These are phyloP conservation scores for Prunus armeniaca DNA, from an alignment of 306 rosid genomes.

Conservation along the genomic window DNA sequence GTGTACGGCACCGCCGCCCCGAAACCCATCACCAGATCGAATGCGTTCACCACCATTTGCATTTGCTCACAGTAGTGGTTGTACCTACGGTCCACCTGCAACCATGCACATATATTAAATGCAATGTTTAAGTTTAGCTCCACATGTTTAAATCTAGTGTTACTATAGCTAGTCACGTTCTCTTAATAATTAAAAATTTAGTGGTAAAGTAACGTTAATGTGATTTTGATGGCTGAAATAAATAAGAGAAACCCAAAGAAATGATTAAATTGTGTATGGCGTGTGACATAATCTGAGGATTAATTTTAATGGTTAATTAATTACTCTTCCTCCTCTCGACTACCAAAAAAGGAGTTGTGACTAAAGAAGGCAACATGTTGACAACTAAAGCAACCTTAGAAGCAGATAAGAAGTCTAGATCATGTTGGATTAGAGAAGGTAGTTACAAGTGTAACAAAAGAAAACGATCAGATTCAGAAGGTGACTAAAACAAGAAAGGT, in stretches of 20 bases:
- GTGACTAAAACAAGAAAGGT: slow-evolving; percentile 20
- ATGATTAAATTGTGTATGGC: background rate
- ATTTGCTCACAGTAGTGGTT: slow-evolving; percentile 91
- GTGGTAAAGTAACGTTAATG: background rate
- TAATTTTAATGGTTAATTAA: background rate
- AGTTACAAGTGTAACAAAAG: slow-evolving; percentile 14
- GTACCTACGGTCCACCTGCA: slow-evolving; percentile 92
- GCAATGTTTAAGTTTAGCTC: background rate
- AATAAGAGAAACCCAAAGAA: background rate
- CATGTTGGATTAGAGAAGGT: slow-evolving; percentile 15
- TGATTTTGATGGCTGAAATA: background rate
- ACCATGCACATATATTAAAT: slow-evolving; percentile 6
- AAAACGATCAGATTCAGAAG: background rate
- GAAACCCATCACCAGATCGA: slow-evolving; percentile 84
- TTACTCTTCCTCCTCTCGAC: background rate
- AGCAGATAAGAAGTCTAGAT: slow-evolving; percentile 29
- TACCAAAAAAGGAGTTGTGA: background rate
- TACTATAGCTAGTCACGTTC: background rate
- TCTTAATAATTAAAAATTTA: background rate
- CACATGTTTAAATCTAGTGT: background rate
- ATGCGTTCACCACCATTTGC: slow-evolving; percentile 94
- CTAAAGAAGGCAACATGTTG: slow-evolving; percentile 18
- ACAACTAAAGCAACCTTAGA: slow-evolving; percentile 13
- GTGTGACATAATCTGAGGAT: background rate
- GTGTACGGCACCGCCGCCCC: slow-evolving; percentile 97